phyloP scores from a whole-genome alignment of 129 eudicot genomes.

The Gnaphalium uliginosum region DNA sequence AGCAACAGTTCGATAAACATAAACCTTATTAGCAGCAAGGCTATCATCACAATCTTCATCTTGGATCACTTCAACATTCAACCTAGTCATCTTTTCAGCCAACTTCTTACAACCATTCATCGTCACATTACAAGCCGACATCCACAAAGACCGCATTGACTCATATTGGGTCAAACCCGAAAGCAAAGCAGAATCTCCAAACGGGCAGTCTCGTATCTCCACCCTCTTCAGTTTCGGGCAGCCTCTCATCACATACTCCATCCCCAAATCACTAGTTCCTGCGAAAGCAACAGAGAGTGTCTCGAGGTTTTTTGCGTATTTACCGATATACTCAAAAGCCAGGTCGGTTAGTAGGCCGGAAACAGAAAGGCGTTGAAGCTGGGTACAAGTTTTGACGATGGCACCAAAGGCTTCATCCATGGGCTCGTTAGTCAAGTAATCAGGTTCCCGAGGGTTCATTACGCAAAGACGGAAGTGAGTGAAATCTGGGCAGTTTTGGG shows the following conservation, averaged over 20 bases:
- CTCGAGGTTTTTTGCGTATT: slow-evolving; percentile 75
- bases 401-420: slow-evolving; percentile 85
- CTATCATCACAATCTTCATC: slow-evolving; percentile 45
- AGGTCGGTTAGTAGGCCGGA: slow-evolving; percentile 74
- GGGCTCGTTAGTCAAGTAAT: slow-evolving; percentile 61
- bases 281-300: slow-evolving; percentile 87
- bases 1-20: slow-evolving; percentile 71
- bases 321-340: slow-evolving; percentile 68
- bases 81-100: slow-evolving; percentile 49
- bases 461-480: slow-evolving; percentile 84
- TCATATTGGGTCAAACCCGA: slow-evolving; percentile 50
- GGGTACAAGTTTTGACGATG: slow-evolving; percentile 58
- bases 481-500: slow-evolving; percentile 69
- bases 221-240: slow-evolving; percentile 60
- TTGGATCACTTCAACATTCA: slow-evolving; percentile 73
- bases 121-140: slow-evolving; percentile 68
- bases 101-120: slow-evolving; percentile 55
- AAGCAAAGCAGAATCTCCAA: slow-evolving; percentile 61
- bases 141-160: slow-evolving; percentile 79
- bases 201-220: slow-evolving; percentile 80
- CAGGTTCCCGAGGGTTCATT: slow-evolving; percentile 63
- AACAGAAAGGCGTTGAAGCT: slow-evolving; percentile 69
- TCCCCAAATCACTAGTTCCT: slow-evolving; percentile 65
- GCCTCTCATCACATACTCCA: slow-evolving; percentile 64
- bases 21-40: slow-evolving; percentile 56